Evolutionary conservation across 2,329 filamentous ascomycete species (phyloP), one percentile per base, ranked within the genome.

Genomic region (Domatiomyces globalis): DNA sequence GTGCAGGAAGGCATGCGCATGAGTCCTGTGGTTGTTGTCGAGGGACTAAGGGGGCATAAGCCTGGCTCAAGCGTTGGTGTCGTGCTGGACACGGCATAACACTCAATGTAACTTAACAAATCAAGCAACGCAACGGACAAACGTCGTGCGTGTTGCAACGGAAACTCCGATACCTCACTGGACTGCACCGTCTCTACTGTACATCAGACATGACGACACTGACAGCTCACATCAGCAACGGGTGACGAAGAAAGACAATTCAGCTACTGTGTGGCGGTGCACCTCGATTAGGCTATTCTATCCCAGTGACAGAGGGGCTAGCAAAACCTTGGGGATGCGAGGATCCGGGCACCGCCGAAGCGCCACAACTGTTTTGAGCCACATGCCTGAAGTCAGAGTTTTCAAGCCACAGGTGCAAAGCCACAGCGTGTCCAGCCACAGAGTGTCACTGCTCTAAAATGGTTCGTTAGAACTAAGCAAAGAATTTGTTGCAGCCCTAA

Each of bases 31-130:
- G 17, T 47, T 18, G 17, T 47, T 2, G 45, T 47, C 2, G 45
- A 47, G n/a, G 45, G 45, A 18, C 45, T 27, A 8, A 22, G 17
- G 19, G 45, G 45, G 20, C 45, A 47, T 33, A 47, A 47, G 45
- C 45, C 45, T 9, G 45, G 45, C 9, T 20, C 29, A 18, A 47
- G 45, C 12, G 27, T 47, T 10, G 29, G 29, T 17, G 45, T 47
- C 29, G 27, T 47, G 17, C 20, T 47, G 19, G 45, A 47, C 20
- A 47, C 20, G 22, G 45, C 45, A 12, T 47, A 29, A 47, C 17
- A 27, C 33, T 25, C 22, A 25, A 25, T 25, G 22, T 25, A 25
- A 6, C 6, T 25, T 25, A 25, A 25, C 22, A 25, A 25, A 25
- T 25, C 22, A 6, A 25, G 22, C 22, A 25, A 6, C 3, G 22